These are phyloP conservation scores for Saitozyma sp. DNA, from an alignment of 768 basidiomycete genomes.

Conservation along the genomic window DNA sequence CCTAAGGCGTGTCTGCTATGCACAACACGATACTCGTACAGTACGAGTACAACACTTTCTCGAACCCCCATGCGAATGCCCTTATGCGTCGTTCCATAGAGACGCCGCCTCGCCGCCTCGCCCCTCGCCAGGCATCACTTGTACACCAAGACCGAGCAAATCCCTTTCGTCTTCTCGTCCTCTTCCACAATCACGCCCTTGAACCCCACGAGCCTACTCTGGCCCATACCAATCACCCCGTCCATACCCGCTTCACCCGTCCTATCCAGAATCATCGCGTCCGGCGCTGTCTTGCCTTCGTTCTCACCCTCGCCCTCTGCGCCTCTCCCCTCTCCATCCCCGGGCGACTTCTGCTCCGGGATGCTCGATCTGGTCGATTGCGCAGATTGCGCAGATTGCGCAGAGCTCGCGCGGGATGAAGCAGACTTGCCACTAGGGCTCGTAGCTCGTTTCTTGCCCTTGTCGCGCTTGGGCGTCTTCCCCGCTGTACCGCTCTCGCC, in stretches of 20 bases:
- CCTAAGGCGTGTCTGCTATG: no score
- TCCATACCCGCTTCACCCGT: constrained; percentile 43
- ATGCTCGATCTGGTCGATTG: neutral
- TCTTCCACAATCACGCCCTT: constrained; percentile 41
- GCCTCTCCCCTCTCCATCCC: no score
- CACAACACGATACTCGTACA: no score
- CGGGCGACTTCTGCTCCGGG: neutral
- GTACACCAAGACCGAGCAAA: constrained; percentile 38
- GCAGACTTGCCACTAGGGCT: constrained; percentile 8
- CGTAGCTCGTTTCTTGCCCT: constrained; percentile 7
- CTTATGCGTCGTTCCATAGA: no score
- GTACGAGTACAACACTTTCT: no score
- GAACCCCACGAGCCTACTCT: constrained; percentile 41
- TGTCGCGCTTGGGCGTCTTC: constrained; percentile 24
- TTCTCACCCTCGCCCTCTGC: neutral
- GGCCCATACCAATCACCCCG: constrained; percentile 34
- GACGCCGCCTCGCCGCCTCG: no score
- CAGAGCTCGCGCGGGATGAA: neutral
- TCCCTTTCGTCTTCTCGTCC: constrained; percentile 39
- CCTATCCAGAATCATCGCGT: constrained; percentile 51
- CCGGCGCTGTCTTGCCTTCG: constrained; percentile 31
- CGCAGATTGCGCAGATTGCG: neutral
- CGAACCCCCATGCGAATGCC: no score
- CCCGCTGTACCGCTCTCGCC: constrained; percentile 56
- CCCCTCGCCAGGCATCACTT: constrained; percentile 1